Percentiles rank a stretch among this genome's conserved stretches.
phyloP scores from a whole-genome alignment of 331 rosid genomes.

The Malus hybrid region DNA sequence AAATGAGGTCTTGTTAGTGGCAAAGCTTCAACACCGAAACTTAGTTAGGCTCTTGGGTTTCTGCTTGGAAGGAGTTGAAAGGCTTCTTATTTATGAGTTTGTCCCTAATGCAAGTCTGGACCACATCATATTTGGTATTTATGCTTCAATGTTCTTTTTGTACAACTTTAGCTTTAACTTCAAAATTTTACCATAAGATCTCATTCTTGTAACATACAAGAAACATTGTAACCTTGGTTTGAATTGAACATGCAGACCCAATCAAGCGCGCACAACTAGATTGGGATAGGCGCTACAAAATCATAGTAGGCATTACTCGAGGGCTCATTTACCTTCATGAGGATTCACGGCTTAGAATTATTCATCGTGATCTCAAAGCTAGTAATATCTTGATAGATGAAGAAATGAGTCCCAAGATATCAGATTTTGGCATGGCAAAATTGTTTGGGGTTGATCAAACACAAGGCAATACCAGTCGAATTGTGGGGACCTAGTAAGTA shows the following conservation, averaged over 20 bases:
- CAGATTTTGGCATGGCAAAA: constrained; percentile 59
- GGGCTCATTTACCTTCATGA: constrained; percentile 55
- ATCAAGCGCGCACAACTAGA: constrained; percentile 6
- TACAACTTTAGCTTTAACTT: not conserved
- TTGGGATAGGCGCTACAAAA: constrained; percentile 31
- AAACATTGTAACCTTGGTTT: no score
- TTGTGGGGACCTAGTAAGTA: constrained; percentile 57
- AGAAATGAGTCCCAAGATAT: constrained; percentile 40
- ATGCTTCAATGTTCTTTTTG: not conserved
- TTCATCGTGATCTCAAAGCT: constrained; percentile 51
- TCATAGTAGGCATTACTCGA: constrained; percentile 30
- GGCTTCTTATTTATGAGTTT: constrained; percentile 41
- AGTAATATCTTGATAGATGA: constrained; percentile 35
- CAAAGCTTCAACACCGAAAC: constrained; percentile 49
- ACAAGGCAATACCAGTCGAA: constrained; percentile 19
- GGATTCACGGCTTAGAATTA: constrained; percentile 35
- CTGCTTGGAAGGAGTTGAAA: constrained; percentile 26
- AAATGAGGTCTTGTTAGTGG: constrained; percentile 45
- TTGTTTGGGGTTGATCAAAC: constrained; percentile 31
- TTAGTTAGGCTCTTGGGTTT: constrained; percentile 45
- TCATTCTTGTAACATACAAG: not conserved
- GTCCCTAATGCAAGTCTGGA: constrained; percentile 45
- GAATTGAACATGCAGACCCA: constrained; percentile 20
- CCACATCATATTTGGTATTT: constrained; percentile 39
- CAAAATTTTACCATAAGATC: not conserved